phyloP scores from a whole-genome alignment of 148 eudicot species.

The Rheum nobile region DNA sequence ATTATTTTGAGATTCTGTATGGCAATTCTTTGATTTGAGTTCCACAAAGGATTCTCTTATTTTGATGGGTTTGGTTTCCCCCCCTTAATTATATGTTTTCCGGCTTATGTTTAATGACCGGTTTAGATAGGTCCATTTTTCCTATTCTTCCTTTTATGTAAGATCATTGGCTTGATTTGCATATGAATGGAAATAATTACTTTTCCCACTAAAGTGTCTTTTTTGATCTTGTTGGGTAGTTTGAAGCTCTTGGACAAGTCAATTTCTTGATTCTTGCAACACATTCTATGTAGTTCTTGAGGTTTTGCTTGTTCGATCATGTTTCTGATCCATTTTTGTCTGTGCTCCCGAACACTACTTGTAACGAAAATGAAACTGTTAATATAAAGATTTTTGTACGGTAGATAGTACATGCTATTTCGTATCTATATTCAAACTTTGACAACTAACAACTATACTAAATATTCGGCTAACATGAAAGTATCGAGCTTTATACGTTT shows the following conservation, averaged over 20 bases:
- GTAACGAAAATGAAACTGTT: too few species aligned
- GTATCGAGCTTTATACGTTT: background rate
- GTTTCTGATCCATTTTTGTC: too few species aligned
- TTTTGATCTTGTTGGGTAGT: too few species aligned
- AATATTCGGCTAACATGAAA: too few species aligned
- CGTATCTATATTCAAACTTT: background rate
- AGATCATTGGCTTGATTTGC: background rate
- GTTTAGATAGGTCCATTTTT: background rate
- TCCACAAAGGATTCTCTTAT: background rate
- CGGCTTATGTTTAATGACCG: background rate
- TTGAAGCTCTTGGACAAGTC: too few species aligned
- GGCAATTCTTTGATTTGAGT: background rate
- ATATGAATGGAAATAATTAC: background rate
- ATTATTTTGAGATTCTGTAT: background rate
- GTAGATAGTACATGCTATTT: too few species aligned
- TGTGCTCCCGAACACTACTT: too few species aligned
- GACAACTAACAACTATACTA: background rate
- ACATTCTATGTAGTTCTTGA: too few species aligned
- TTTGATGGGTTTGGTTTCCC: background rate
- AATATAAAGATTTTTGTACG: too few species aligned
- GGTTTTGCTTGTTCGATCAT: too few species aligned
- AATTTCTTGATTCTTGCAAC: too few species aligned
- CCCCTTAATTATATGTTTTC: background rate
- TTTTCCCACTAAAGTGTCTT: background rate
- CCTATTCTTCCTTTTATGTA: background rate